Evolutionary conservation across 495 filamentous ascomycete genomes (phyloP), one percentile per base, ranked within the genome.

Genomic region (Hypoxylon fuscum): DNA sequence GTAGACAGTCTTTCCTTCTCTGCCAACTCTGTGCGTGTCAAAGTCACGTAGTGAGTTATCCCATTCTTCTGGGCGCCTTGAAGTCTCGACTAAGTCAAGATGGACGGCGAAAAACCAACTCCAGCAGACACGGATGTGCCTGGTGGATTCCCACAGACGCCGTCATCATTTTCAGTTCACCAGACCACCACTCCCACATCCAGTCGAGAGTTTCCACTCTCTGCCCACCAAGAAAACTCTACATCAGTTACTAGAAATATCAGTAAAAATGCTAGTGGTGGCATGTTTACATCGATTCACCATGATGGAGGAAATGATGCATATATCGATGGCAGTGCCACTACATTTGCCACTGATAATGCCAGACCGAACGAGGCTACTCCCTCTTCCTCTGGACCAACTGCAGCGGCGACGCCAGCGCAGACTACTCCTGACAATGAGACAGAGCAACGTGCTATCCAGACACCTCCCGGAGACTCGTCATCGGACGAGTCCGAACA

Each of bases 61-160:
- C 15, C 22, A 15, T 46, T 27, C 21, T 38, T 20, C 21, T 20
- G 44, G 38, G 38, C 15, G 1, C 29, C 37, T 56, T 32, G 37
- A 34, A 29, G 6, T 5, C 25, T 32, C 4, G 9, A 37, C 6
- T 21, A 23, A 46, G 29, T 23, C 48, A 64, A 45, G 18, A 68
- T 68, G 64, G 54, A 63, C 37, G 38, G 32, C 17, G 54, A 55
- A 7, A 64, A 14, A 47, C 37, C 23, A 7, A 63, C 64, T 15
- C 64, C 59, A 32, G 54, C 49, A 42, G 44, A 68, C 41, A 55
- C 22, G 17, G 59, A 55, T 46, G 21, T 68, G 14, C 64, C 64
- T 42, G 64, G 64, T 43, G 64, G 64, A 1, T 68, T 55, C n/a
- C 64, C 64, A 1, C 49, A 59, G 38, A 68, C 64, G 14, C 64